Evolutionary conservation across 2,329 filamentous ascomycete genomes (phyloP), one percentile per base, ranked within the genome.

Genomic region (Hypoxylon sp.): DNA sequence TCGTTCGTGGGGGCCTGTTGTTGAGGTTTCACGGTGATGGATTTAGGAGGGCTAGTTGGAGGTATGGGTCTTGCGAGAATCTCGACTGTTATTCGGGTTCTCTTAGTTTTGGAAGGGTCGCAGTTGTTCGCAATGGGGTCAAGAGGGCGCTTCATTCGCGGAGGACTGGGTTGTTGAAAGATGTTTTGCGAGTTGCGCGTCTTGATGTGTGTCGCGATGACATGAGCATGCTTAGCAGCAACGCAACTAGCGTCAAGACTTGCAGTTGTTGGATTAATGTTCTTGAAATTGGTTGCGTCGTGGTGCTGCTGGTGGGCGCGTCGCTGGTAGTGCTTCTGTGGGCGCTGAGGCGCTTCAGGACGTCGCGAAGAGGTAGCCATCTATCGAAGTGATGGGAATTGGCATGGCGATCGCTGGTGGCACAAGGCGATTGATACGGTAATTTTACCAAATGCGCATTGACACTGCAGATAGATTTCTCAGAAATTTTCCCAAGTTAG

Each of bases 31-130:
- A 74, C 71, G 33, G 75, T 63, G 66, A 77, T 70, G 46, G 76
- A 65, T 63, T 73, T 78, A 24, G 72, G 72, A 53, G 73, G 66
- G 66, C 67, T 72, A 53, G 72, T 63, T 55, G 73, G 65, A 55
- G 54, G 55, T 31, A 74, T 64, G 48, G 76, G 73, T 66, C 78
- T 75, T 4, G 81, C 69, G 5, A 84, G 77, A 52, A 88, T 86
- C 73, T 88, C 86, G 71, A 88, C 84, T 24, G 84, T 80, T 72
- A 88, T 84, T 67, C 84, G 81, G 59, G 83, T 78, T 77, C 81
- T 85, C 79, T 89, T 89, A 60, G 80, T 75, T 62, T 81, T 81
- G 50, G 82, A 73, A 53, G 79, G 76, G 69, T 85, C 83, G 73
- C 81, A 79, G 61, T 86, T 83, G 74, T 79, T 79, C 53, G 84